Base-by-base conservation (phyloP, 164 flowering plant species). In the Umbilicus rupestris region DNA sequence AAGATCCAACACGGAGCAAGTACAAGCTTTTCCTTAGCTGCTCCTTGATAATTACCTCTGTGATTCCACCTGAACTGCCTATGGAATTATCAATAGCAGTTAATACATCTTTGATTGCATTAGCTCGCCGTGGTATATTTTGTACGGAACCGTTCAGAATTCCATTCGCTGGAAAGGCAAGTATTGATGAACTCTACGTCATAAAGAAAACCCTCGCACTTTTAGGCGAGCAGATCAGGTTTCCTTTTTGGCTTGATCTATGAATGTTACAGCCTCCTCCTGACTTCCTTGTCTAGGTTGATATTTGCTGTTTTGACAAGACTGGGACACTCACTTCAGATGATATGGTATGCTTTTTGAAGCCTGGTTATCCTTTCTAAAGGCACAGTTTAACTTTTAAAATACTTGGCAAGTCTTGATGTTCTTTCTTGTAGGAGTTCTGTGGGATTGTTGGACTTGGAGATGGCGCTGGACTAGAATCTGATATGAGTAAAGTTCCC, bases 71-170 rank as follows among this genome's bases (percentile, higher is more conserved):
- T 70, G 99, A 94, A 79, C 81, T 94, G 65, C 99, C 99, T 64
- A 94, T 94, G 99, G 99, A 94, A 73, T 80, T 94, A 65, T 94
- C 99, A 35, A 94, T 94, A 73, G 97, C 99, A 68, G 99, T 94
- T 66, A 94, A 94, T 79, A 91, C 99, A 67, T 94, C 99, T 68
- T 75, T 91, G 69, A 89, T 94, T 81, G 95, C 95, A 55, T 71
- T 94, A 72, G 96, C 99, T 63, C 82, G 92, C 20, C 91, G 89
- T 67, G 99, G 99, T 49, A 94, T 94, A 78, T 94, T 84, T 71
- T 94, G 99, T 74, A 94, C 99, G 15, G 99, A 94, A 68, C 99
- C 99, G 30, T 94, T 94, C 68, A 87, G 97, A 30, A 94, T 94
- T 67, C 99, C 99, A 16, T 94, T 94, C 83, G 99, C 99, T 72